Base-by-base conservation (phyloP, 1,284 basidiomycete genomes). In the Xerocomus nothofagi region DNA sequence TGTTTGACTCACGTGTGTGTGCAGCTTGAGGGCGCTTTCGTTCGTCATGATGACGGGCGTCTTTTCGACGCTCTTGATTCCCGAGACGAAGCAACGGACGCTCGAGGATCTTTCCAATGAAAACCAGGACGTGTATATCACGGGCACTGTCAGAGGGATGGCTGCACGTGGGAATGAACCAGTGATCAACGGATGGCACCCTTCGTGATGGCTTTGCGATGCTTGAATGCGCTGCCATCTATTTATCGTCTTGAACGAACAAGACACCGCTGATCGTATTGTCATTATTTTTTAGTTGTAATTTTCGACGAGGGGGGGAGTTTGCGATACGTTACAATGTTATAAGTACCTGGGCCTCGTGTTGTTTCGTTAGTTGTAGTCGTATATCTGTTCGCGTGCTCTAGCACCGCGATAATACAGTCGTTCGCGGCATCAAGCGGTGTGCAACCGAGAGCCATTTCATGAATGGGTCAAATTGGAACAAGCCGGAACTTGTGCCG, bases 1-100 rank as follows among this genome's bases (percentile, higher is more conserved):
- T 17, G 11, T 36, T 44, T 24, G 2, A 32, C 20, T 29, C 24
- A 33, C 20, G n/a, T 20, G 36, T 26, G 3, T 31, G n/a, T 23
- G n/a, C n/a, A 43, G 39, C 14, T 11, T 53, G 33, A 21, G 44
- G 26, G 51, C 47, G 18, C 50, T 53, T 26, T 32, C 51, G 20
- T 53, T 53, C 10, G 29, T 53, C 38, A 52, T 52, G 51, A 29
- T 53, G 42, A 51, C 50, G 2, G 51, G 50, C 6, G 29, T 47
- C 4, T n/a, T 52, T 44, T 52, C 51, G 17, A 46, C 50, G 4
- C 29, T 53, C n/a, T 53, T 52, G 14, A 45, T 52, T 20, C 51
- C 42, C 12, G 51, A 52, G 24, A 53, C 51, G 18, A 52, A 29
- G 1, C 38, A 47, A 15, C 29, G 42, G 24, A 51, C 49, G 8